A percentile compares a stretch with the other conserved stretches of the same genome.
Evolutionary conservation across 1,284 basidiomycete species (phyloP).

Genomic region (Pseudozyma sp.): DNA sequence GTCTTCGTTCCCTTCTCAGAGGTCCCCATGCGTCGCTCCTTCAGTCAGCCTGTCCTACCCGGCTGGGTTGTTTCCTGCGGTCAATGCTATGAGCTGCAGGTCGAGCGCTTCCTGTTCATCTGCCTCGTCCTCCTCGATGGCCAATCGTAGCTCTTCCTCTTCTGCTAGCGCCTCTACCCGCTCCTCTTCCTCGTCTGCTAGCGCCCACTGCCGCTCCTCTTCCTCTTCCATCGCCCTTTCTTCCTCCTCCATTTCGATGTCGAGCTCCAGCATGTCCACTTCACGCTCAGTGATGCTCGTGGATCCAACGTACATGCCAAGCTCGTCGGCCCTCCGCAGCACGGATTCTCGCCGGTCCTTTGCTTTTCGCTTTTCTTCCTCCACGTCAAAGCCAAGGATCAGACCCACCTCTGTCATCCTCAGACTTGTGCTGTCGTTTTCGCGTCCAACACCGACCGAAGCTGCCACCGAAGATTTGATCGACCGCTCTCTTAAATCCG

Average conservation of each 20-base stretch:
- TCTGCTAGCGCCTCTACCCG: background rate
- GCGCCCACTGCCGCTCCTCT: constrained; percentile 2
- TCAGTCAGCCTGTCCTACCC: too few species aligned
- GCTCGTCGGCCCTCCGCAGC: constrained; percentile 8
- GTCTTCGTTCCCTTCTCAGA: too few species aligned
- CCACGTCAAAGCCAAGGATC: constrained; percentile 48
- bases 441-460: constrained; percentile 31
- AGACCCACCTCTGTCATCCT: constrained; percentile 42
- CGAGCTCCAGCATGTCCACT: constrained; percentile 20
- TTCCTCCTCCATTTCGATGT: constrained; percentile 14
- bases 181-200: constrained; percentile 2
- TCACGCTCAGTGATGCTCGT: constrained; percentile 4
- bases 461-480: constrained; percentile 46
- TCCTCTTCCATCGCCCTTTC: constrained; percentile 3
- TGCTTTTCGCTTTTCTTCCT: constrained; percentile 34
- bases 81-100: too few species aligned
- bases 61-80: too few species aligned
- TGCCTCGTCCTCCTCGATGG: background rate
- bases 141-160: background rate
- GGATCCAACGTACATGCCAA: background rate
- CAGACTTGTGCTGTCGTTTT: constrained; percentile 32
- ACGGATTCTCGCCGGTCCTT: constrained; percentile 18
- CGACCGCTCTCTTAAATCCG: constrained; percentile 29
- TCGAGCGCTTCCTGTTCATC: too few species aligned
- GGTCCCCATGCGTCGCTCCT: too few species aligned